A percentile compares a stretch with the other conserved stretches of the same genome.
Evolutionary conservation across 2,329 filamentous ascomycete genomes (phyloP).

Genomic region (Calonectria honghensis): DNA sequence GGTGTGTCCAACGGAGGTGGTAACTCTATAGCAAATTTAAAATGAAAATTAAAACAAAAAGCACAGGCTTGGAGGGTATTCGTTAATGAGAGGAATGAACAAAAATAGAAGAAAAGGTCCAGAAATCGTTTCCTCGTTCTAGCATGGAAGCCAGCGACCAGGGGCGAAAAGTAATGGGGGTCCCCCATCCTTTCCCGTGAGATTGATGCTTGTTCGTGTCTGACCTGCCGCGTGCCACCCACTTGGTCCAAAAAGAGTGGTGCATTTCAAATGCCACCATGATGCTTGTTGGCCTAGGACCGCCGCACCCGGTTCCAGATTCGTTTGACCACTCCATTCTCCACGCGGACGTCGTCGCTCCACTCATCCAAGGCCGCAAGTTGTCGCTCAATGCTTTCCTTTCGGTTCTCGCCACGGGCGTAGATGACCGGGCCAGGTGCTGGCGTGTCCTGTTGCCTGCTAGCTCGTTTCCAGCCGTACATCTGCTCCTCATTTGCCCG

Average conservation of each 20-base stretch:
- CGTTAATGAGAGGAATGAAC: conserved; percentile 37
- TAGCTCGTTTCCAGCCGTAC: conserved; percentile 78
- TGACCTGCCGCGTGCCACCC: background rate
- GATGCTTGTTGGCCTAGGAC: conserved; percentile 49
- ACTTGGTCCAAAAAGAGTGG: background rate
- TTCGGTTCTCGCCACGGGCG: conserved; percentile 62
- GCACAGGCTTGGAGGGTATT: conserved; percentile 47
- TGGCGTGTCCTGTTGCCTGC: conserved; percentile 65
- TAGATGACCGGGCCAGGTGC: conserved; percentile 48
- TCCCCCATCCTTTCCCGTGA: background rate
- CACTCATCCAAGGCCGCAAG: conserved; percentile 73
- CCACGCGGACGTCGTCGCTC: conserved; percentile 58
- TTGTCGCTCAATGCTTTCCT: conserved; percentile 73
- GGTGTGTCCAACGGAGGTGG: conserved; percentile 30
- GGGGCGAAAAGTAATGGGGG: background rate
- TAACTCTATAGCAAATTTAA: conserved; percentile 38
- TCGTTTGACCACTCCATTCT: conserved; percentile 75
- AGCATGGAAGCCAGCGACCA: background rate
- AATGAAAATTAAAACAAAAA: conserved; percentile 37
- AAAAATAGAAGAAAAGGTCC: conserved; percentile 38
- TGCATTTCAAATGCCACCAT: conserved; percentile 10
- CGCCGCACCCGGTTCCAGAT: conserved; percentile 79
- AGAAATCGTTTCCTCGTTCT: conserved; percentile 31
- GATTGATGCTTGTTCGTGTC: background rate
- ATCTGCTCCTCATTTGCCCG: conserved; percentile 83